Conservation (phyloP, 1,284 basidiomycete species). For the Microbotryomycetes sp. region DNA sequence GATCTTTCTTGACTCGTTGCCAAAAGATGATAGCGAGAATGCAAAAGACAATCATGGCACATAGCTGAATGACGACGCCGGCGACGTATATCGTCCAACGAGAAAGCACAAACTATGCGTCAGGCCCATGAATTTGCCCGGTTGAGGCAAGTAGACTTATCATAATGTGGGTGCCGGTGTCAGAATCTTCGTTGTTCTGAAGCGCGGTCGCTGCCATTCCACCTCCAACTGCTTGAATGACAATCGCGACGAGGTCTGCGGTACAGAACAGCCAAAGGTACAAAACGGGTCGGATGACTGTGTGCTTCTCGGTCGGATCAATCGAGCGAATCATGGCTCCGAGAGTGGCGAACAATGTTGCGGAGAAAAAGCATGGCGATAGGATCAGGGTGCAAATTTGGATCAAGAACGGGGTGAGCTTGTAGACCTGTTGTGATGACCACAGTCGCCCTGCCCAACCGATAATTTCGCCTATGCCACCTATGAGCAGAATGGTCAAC, state of each 20-base stretch:
- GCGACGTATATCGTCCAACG: too few species aligned
- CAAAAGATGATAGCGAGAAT: constrained; percentile 12
- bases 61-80: constrained; percentile 18
- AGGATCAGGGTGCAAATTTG: constrained; percentile 18
- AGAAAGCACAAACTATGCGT: too few species aligned
- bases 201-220: constrained; percentile 22
- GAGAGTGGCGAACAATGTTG: constrained; percentile 11
- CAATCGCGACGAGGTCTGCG: constrained; percentile 23
- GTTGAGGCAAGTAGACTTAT: too few species aligned
- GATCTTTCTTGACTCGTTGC: constrained; percentile 1
- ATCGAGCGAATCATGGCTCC: constrained; percentile 20
- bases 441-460: constrained; percentile 22
- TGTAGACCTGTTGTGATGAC: constrained; percentile 12
- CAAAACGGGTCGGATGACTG: neutral
- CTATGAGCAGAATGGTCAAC: constrained; percentile 17
- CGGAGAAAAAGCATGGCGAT: constrained; percentile 30
- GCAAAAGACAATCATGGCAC: constrained; percentile 21
- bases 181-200: neutral
- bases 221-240: constrained; percentile 28
- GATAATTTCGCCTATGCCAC: constrained; percentile 11
- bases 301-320: constrained; percentile 11
- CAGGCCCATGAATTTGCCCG: too few species aligned
- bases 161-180: constrained; percentile 25
- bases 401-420: constrained; percentile 5
- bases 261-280: constrained; percentile 23